Percentiles rank a stretch among this genome's conserved stretches.
These are phyloP conservation scores for Cystofilobasidium capitatum DNA, from an alignment of 768 basidiomycete species.

Conservation along the genomic window DNA sequence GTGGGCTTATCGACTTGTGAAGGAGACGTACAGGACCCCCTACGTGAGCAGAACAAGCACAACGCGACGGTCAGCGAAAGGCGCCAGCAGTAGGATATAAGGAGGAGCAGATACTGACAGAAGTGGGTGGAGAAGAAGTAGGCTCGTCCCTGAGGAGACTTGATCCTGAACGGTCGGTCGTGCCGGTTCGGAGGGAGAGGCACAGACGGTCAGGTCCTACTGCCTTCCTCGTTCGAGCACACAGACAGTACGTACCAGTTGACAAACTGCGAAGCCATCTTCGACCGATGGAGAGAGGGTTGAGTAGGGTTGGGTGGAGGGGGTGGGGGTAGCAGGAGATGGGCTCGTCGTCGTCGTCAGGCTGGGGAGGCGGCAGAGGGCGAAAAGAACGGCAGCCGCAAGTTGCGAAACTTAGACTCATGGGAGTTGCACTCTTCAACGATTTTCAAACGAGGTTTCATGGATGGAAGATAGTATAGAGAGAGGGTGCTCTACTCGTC, in stretches of 20 bases:
- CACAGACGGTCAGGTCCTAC: too few relatives aligned
- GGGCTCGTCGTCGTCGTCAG: not conserved
- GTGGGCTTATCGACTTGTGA: not conserved
- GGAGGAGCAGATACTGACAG: slow-evolving; percentile 3
- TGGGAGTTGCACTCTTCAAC: too few relatives aligned
- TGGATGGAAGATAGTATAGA: too few relatives aligned
- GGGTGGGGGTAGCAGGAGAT: not conserved
- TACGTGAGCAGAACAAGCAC: not conserved
- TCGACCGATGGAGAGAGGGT: not conserved
- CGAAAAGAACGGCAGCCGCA: too few relatives aligned
- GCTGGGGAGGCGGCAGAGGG: too few relatives aligned
- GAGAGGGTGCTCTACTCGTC: too few relatives aligned
- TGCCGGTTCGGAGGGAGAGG: not conserved
- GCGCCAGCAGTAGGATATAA: not conserved
- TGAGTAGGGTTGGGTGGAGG: not conserved
- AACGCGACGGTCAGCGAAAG: not conserved
- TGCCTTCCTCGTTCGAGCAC: too few relatives aligned
- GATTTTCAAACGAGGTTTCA: too few relatives aligned
- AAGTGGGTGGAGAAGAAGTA: slow-evolving; percentile 28
- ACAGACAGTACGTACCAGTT: slow-evolving; percentile 21
- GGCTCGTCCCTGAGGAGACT: slow-evolving; percentile 22
- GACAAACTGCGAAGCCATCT: slow-evolving; percentile 22
- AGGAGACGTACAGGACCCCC: slow-evolving; percentile 15
- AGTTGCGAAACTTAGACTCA: too few relatives aligned
- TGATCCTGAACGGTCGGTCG: slow-evolving; percentile 9